Conservation (phyloP, 2,329 filamentous ascomycete genomes). For the Hortaea sp. region DNA sequence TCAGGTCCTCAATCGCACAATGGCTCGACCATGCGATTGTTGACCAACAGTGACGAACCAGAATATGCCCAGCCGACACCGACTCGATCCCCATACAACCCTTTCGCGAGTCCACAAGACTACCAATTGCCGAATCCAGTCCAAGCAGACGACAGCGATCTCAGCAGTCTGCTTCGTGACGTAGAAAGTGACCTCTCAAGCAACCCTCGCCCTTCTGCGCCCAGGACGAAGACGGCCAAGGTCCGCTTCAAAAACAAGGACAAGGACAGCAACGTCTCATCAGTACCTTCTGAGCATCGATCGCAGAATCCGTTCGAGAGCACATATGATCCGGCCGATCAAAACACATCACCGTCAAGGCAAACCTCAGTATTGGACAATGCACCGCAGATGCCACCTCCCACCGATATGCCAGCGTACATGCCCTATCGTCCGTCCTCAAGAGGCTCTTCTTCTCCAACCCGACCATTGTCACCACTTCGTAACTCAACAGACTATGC, state of each 20-base stretch:
- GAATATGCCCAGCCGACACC: conserved; percentile 22
- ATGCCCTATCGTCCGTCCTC: conserved; percentile 49
- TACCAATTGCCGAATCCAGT: neutral
- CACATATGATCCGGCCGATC: conserved; percentile 40
- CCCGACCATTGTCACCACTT: conserved; percentile 46
- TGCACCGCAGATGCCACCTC: conserved; percentile 43
- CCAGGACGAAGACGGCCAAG: conserved; percentile 20
- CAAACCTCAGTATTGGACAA: conserved; percentile 42
- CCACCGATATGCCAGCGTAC: conserved; percentile 54
- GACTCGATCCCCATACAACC: conserved; percentile 30
- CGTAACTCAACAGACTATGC: conserved; percentile 51
- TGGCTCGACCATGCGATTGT: conserved; percentile 40
- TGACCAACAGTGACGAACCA: conserved; percentile 36
- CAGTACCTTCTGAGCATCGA: conserved; percentile 16
- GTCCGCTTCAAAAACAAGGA: conserved; percentile 23
- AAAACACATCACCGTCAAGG: conserved; percentile 36
- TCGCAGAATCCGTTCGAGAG: conserved; percentile 32
- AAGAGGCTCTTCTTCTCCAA: conserved; percentile 42
- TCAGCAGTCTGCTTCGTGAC: conserved; percentile 36
- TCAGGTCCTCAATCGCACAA: conserved; percentile 25
- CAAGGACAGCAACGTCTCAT: conserved; percentile 22
- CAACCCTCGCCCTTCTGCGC: conserved; percentile 10
- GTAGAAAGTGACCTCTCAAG: conserved; percentile 23
- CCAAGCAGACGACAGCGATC: conserved; percentile 18
- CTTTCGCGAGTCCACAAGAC: conserved; percentile 17